phyloP scores from a whole-genome alignment of 2,329 filamentous ascomycete species.

The Ascomycota sp. region DNA sequence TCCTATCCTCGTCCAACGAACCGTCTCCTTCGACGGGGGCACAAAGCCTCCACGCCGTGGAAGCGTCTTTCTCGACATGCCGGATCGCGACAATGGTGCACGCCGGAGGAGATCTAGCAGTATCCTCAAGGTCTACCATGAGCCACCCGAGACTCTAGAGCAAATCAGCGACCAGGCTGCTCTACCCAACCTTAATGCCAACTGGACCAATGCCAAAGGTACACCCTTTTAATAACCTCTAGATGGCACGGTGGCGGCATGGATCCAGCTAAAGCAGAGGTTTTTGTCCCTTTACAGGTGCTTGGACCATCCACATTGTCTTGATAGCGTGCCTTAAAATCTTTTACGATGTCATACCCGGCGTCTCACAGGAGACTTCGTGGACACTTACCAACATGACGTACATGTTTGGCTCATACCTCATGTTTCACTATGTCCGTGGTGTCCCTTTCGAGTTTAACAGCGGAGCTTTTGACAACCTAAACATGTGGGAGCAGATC shows the following conservation, averaged over 20 bases:
- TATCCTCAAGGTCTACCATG: conserved; percentile 77
- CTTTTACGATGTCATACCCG: conserved; percentile 87
- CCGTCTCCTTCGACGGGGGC: conserved; percentile 77
- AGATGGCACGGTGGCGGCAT: neutral
- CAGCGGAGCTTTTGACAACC: conserved; percentile 89
- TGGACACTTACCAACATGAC: conserved; percentile 98
- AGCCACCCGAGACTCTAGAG: conserved; percentile 87
- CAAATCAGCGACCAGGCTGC: conserved; percentile 92
- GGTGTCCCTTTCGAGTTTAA: conserved; percentile 98
- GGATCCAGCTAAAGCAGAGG: no score
- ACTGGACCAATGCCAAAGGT: conserved; percentile 99
- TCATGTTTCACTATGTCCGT: conserved; percentile 99
- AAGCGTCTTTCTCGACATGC: conserved; percentile 35
- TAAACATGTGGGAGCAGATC: conserved; percentile 99
- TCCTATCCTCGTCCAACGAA: conserved; percentile 66
- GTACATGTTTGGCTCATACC: conserved; percentile 95
- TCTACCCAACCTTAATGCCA: conserved; percentile 84
- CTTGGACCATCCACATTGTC: conserved; percentile 93
- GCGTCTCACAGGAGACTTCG: conserved; percentile 89
- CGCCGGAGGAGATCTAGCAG: conserved; percentile 90
- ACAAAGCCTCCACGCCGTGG: conserved; percentile 44
- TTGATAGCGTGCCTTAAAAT: conserved; percentile 83
- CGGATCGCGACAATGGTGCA: conserved; percentile 38
- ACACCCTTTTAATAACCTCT: conserved; percentile 6
- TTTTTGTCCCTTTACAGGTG: conserved; percentile 32